Evolutionary conservation across 2,329 filamentous ascomycete genomes (phyloP).

Genomic region (Pezizomycotina sp.): DNA sequence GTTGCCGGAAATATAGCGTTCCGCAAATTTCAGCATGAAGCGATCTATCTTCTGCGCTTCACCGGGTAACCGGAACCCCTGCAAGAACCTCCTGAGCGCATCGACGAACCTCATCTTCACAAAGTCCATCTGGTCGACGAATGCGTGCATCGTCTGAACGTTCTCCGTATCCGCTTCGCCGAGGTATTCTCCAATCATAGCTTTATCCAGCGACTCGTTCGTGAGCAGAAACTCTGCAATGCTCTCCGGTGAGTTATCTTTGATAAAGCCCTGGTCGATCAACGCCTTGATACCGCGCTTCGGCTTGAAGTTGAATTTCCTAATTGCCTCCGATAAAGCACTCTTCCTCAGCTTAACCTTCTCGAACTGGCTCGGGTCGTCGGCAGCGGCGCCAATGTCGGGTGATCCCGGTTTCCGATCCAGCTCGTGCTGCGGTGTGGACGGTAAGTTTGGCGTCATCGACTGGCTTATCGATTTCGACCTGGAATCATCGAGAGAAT

Average conservation of each 20-base stretch:
- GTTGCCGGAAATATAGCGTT: conserved; percentile 85
- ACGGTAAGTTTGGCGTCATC: conserved; percentile 40
- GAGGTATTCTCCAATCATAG: conserved; percentile 80
- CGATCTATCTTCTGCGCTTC: conserved; percentile 98
- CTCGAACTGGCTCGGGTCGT: conserved; percentile 87
- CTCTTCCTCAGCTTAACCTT: conserved; percentile 90
- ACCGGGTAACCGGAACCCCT: conserved; percentile 84
- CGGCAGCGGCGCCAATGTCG: conserved; percentile 39
- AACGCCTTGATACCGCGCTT: conserved; percentile 81
- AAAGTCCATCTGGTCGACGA: conserved; percentile 92
- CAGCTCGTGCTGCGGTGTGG: conserved; percentile 38
- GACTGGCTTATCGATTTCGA: conserved; percentile 39
- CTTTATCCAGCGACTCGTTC: conserved; percentile 68
- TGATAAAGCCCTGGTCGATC: conserved; percentile 71
- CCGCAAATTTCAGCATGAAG: conserved; percentile 97
- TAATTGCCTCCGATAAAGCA: conserved; percentile 71
- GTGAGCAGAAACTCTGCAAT: conserved; percentile 68
- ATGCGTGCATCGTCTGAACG: conserved; percentile 95
- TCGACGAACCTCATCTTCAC: conserved; percentile 82
- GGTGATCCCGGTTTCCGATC: conserved; percentile 20
- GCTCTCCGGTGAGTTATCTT: conserved; percentile 58
- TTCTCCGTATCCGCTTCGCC: conserved; percentile 87
- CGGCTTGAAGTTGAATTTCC: conserved; percentile 94
- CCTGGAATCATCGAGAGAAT: conserved; percentile 54
- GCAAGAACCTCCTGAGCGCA: conserved; percentile 74